Evolutionary conservation across 345 rosid genomes (phyloP).

Genomic region (Dimocarpus longan): DNA sequence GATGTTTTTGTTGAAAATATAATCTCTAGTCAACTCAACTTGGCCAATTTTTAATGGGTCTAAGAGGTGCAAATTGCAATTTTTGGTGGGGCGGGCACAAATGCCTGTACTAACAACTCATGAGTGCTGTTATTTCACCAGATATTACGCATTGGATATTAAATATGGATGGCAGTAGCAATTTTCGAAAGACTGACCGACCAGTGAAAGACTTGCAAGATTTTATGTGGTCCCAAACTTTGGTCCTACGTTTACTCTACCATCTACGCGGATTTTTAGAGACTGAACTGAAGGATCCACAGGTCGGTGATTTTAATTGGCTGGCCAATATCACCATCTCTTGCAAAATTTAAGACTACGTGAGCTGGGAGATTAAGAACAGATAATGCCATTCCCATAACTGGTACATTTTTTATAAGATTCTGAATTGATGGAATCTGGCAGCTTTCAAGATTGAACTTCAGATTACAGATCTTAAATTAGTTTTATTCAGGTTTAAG

Average conservation of each 20-base stretch:
- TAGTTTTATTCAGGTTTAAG: neutral
- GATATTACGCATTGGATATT: neutral
- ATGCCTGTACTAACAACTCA: neutral
- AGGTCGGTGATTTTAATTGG: constrained; percentile 2
- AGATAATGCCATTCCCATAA: neutral
- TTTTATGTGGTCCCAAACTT: constrained; percentile 1
- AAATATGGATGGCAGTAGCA: neutral
- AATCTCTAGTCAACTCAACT: neutral
- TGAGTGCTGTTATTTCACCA: neutral
- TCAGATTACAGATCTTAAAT: neutral
- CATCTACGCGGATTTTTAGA: neutral
- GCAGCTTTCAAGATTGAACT: neutral
- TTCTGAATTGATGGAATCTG: neutral
- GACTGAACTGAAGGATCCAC: neutral
- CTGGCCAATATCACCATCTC: neutral
- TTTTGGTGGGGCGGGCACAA: neutral
- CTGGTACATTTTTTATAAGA: neutral
- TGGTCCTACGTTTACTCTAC: neutral
- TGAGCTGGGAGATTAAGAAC: neutral
- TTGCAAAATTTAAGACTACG: neutral
- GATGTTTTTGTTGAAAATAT: neutral
- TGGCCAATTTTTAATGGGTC: neutral
- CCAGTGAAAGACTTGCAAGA: neutral
- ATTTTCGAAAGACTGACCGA: neutral
- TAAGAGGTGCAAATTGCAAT: neutral